Percentiles rank a stretch among this genome's conserved stretches.
phyloP scores from a whole-genome alignment of 768 basidiomycete genomes.

The Hericium rajendrae region DNA sequence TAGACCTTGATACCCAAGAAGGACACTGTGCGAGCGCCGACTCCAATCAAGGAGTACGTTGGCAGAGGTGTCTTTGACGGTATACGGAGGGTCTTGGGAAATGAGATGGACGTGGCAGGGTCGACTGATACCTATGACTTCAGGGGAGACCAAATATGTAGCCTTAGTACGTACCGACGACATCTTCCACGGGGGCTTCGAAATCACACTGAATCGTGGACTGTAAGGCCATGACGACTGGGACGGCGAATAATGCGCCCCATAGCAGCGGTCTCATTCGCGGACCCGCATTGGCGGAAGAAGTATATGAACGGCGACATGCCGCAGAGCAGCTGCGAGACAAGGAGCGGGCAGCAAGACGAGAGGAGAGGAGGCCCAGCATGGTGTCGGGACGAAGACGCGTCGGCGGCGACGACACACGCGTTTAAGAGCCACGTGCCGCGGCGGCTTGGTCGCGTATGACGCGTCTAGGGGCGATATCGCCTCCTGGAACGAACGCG shows the following conservation, averaged over 20 bases:
- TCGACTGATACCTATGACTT: constrained; percentile 37
- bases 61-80: constrained; percentile 56
- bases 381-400: not conserved
- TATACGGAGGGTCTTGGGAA: constrained; percentile 56
- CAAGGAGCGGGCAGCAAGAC: not conserved
- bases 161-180: constrained; percentile 7
- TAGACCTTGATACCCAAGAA: constrained; percentile 86
- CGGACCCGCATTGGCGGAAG: not conserved
- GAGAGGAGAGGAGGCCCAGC: not conserved
- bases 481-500: too few species aligned
- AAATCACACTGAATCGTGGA: constrained; percentile 31
- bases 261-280: not conserved
- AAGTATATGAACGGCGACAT: not conserved
- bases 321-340: not conserved
- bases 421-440: too few species aligned
- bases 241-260: not conserved
- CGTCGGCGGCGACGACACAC: too few species aligned
- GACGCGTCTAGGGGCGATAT: too few species aligned
- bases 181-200: constrained; percentile 15
- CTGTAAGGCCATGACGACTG: not conserved
- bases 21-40: constrained; percentile 83
- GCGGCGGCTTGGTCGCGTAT: too few species aligned
- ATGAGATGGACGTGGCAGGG: constrained; percentile 63
- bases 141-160: not conserved
- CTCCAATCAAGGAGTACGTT: constrained; percentile 62